Conservation (phyloP, 179 eudicot species). For the Nepenthes alata region DNA sequence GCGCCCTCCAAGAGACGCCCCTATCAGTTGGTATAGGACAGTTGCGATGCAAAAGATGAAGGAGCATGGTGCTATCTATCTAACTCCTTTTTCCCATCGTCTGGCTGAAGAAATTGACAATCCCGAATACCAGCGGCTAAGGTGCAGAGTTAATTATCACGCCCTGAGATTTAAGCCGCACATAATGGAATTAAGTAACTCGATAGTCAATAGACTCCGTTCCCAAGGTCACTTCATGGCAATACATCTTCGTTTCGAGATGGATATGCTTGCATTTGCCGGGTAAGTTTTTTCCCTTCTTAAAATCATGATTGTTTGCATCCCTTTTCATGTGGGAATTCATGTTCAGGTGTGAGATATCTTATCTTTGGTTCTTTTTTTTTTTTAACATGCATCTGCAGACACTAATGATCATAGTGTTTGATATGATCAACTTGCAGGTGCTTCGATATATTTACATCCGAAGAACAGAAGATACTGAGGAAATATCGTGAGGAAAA, state of each 20-base stretch:
- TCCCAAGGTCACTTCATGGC: slow-evolving; percentile 89
- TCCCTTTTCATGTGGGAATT: too few relatives aligned
- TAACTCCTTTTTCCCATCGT: slow-evolving; percentile 92
- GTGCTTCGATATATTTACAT: slow-evolving; percentile 79
- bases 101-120: slow-evolving; percentile 81
- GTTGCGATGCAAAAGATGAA: slow-evolving; percentile 78
- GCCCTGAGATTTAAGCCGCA: slow-evolving; percentile 83
- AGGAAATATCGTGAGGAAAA: slow-evolving; percentile 49
- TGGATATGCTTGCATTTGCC: slow-evolving; percentile 94
- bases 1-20: slow-evolving; percentile 86
- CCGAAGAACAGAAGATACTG: slow-evolving; percentile 59
- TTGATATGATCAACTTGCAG: slow-evolving; percentile 25
- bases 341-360: too few relatives aligned
- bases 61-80: slow-evolving; percentile 79
- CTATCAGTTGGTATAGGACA: slow-evolving; percentile 80
- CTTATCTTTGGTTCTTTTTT: too few relatives aligned
- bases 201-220: slow-evolving; percentile 65
- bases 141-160: slow-evolving; percentile 92
- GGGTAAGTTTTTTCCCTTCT: slow-evolving; percentile 41
- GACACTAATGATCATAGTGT: neutral
- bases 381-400: neutral
- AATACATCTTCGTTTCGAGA: slow-evolving; percentile 96
- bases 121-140: slow-evolving; percentile 77
- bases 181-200: slow-evolving; percentile 67
- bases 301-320: too few relatives aligned